Base-by-base conservation (phyloP, 1,284 basidiomycete genomes). In the Coniferiporia sulphurascens region DNA sequence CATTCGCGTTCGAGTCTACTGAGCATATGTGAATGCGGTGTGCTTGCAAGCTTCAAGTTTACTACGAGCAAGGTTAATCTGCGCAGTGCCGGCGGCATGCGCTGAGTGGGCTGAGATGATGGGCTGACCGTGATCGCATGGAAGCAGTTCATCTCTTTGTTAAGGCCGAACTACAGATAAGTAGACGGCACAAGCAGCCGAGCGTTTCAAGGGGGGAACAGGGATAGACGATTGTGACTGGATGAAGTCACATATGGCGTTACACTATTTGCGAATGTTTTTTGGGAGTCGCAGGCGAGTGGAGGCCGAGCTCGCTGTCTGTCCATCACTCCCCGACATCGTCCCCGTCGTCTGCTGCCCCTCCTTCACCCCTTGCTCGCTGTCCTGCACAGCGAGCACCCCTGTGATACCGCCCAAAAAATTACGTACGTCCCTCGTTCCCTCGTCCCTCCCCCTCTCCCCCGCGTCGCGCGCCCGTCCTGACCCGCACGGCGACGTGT, bases 381-480 rank as follows among this genome's bases (percentile, higher is more conserved):
- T 34, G 51, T 52, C 15, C n/a, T n/a, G 35, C 51, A 52, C 36
- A 21, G 51, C 41, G 51, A 41, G 51, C 51, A 52, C 36, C 13
- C 35, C 1, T 41, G 51, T n/a, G 35, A 36, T 35, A 52, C 51
- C 35, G n/a, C 41, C 36, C 36, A n/a, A n/a, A 35, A 52, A 36
- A 43, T 52, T 41, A 41, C 41, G 36, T 52, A 17, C 13, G 34
- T 41, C 8, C 35, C n/a, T n/a, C 49, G 15, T 17, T n/a, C 51
- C 17, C 12, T 34, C 51, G 35, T 5, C 5, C 27, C 27, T 27
- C 3, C 27, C 27, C 27, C 27, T n/a, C 41, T 21, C 15, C 17
- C 49, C 32, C 36, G 32, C n/a, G 32, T 41, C 38, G 22, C 51
- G 35, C 51, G 35, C 32, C 34, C 15, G 41, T 52, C 34, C 51